phyloP scores from a whole-genome alignment of 1,139 yeast genomes.

The Meyerozyma smithsonii region DNA sequence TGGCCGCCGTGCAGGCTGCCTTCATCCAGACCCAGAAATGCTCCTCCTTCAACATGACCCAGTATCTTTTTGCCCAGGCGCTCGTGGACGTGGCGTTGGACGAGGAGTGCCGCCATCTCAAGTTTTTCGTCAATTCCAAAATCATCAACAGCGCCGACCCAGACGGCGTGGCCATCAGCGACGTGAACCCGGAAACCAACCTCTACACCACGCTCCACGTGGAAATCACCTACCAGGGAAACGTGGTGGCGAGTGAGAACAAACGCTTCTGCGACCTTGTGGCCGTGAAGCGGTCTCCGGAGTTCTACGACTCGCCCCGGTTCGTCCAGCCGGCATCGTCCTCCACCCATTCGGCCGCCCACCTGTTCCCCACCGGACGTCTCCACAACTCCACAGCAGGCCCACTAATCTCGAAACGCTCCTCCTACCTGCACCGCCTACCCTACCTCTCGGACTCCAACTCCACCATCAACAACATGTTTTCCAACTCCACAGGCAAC shows the following conservation, averaged over 20 bases:
- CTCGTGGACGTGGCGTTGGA: constrained; percentile 41
- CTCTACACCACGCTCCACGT: constrained; percentile 46
- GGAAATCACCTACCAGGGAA: constrained; percentile 42
- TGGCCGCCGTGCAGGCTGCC: constrained; percentile 7
- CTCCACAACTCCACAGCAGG: neutral
- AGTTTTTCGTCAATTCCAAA: constrained; percentile 37
- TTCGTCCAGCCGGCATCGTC: constrained; percentile 7
- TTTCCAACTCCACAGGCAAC: constrained; percentile 22
- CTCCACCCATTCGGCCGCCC: constrained; percentile 1
- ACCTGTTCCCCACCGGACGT: neutral
- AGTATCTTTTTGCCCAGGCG: constrained; percentile 23
- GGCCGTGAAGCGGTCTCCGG: constrained; percentile 34
- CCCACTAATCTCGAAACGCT: neutral
- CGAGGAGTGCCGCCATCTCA: constrained; percentile 25
- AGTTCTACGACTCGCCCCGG: constrained; percentile 20
- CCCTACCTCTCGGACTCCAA: constrained; percentile 14
- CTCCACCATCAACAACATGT: constrained; percentile 20
- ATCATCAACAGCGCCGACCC: constrained; percentile 14
- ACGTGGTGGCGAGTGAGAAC: constrained; percentile 32
- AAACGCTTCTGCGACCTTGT: constrained; percentile 44
- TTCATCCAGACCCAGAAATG: constrained; percentile 13
- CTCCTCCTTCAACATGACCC: constrained; percentile 6
- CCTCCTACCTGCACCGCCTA: neutral
- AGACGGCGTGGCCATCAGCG: constrained; percentile 22
- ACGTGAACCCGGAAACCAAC: constrained; percentile 42